Conservation (phyloP, 1,284 basidiomycete species). For the Mycena citricolor region DNA sequence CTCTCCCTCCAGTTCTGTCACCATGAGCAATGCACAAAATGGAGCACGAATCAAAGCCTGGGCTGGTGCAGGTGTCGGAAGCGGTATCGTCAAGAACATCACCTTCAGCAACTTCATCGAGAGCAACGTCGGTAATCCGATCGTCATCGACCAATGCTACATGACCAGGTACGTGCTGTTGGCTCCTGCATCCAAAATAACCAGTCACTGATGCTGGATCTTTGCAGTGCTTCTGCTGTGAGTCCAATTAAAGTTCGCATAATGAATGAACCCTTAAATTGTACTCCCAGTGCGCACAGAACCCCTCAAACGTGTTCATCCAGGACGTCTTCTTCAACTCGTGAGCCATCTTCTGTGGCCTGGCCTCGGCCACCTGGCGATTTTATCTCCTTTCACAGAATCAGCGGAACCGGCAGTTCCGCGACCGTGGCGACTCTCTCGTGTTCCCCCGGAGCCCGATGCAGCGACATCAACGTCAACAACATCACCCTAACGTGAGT, state of each 20-base stretch:
- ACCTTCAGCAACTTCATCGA: slow-evolving; percentile 51
- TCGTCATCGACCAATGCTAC: slow-evolving; percentile 63
- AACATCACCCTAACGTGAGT: slow-evolving; percentile 42
- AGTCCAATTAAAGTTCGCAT: not conserved
- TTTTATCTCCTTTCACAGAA: slow-evolving; percentile 34
- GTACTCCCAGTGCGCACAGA: slow-evolving; percentile 40
- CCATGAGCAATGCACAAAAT: slow-evolving; percentile 61
- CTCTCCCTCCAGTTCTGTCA: slow-evolving; percentile 49
- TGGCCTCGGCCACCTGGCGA: not conserved
- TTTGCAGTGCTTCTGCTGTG: slow-evolving; percentile 8
- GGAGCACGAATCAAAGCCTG: slow-evolving; percentile 71
- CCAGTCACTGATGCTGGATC: not conserved
- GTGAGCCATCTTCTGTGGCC: slow-evolving; percentile 30
- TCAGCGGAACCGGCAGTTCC: slow-evolving; percentile 57
- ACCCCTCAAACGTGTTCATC: slow-evolving; percentile 54
- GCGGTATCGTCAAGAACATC: slow-evolving; percentile 59
- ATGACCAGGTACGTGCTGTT: slow-evolving; percentile 22
- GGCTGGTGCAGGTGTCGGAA: slow-evolving; percentile 60
- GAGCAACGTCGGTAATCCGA: slow-evolving; percentile 53
- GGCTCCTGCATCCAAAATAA: not conserved
- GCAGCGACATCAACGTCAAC: slow-evolving; percentile 51
- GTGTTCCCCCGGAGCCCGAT: slow-evolving; percentile 55
- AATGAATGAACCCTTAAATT: not conserved
- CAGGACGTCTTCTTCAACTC: slow-evolving; percentile 50
- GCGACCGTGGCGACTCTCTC: slow-evolving; percentile 52